These are phyloP conservation scores for Yamadazyma atlantica DNA, from an alignment of 1,139 yeast genomes.

Conservation along the genomic window DNA sequence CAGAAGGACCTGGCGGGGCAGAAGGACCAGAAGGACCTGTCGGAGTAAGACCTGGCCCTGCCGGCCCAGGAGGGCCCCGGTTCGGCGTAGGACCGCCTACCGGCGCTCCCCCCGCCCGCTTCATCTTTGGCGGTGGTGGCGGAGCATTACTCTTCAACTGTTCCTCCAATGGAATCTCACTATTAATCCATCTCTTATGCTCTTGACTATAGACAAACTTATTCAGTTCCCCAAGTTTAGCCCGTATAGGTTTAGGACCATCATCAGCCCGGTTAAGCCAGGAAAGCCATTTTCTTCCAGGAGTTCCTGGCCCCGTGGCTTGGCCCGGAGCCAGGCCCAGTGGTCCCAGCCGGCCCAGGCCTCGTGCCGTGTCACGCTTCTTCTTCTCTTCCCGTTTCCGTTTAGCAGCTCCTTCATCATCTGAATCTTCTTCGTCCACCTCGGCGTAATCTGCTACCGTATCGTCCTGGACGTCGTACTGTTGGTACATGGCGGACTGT, in stretches of 20 bases:
- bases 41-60: neutral
- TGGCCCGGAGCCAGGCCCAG: constrained; percentile 11
- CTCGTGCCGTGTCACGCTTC: constrained; percentile 10
- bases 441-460: constrained; percentile 46
- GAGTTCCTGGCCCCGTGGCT: constrained; percentile 9
- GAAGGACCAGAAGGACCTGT: constrained; percentile 7
- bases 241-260: constrained; percentile 73
- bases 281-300: constrained; percentile 47
- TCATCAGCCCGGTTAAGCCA: constrained; percentile 51
- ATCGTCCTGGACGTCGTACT: constrained; percentile 49
- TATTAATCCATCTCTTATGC: constrained; percentile 84
- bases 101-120: constrained; percentile 29
- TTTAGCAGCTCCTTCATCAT: constrained; percentile 18
- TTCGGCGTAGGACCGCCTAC: constrained; percentile 14
- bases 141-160: constrained; percentile 60
- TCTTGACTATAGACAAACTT: constrained; percentile 80
- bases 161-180: constrained; percentile 67
- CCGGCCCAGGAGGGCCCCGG: constrained; percentile 10
- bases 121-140: constrained; percentile 72
- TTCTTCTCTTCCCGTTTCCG: constrained; percentile 15
- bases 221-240: constrained; percentile 82
- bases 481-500: constrained; percentile 47
- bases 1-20: constrained; percentile 2
- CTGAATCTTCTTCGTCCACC: constrained; percentile 48
- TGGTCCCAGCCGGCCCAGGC: constrained; percentile 14